Percentiles rank a stretch among this genome's conserved stretches.
phyloP scores from a whole-genome alignment of 2,329 filamentous ascomycete genomes.

The Aureobasidium sp. region DNA sequence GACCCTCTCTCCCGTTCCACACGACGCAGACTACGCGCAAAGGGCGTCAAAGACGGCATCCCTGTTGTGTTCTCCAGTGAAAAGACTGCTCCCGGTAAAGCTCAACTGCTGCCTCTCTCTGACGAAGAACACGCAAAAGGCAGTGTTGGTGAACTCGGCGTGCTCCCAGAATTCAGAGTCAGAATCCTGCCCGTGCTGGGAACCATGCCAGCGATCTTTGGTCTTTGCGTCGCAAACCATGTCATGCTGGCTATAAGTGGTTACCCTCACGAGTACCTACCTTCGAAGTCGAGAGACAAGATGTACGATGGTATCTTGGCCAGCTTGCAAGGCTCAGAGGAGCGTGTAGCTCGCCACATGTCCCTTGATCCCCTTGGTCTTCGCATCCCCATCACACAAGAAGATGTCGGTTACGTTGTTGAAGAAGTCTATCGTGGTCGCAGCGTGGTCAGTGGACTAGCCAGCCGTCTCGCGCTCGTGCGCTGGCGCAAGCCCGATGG shows the following conservation, averaged over 20 bases:
- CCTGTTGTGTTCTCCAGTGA: slow-evolving; percentile 91
- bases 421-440: slow-evolving; percentile 84
- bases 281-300: slow-evolving; percentile 77
- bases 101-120: slow-evolving; percentile 74
- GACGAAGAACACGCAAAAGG: slow-evolving; percentile 87
- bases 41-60: slow-evolving; percentile 77
- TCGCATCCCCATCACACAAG: slow-evolving; percentile 67
- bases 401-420: slow-evolving; percentile 79
- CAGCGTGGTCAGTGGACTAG: slow-evolving; percentile 74
- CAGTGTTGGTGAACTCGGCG: slow-evolving; percentile 75
- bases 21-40: slow-evolving; percentile 64
- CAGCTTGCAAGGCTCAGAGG: slow-evolving; percentile 69
- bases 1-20: slow-evolving; percentile 84
- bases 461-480: slow-evolving; percentile 70
- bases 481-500: slow-evolving; percentile 65
- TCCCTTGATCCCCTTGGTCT: slow-evolving; percentile 59
- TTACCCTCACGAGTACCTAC: slow-evolving; percentile 80
- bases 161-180: slow-evolving; percentile 86
- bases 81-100: slow-evolving; percentile 83
- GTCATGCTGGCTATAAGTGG: slow-evolving; percentile 74
- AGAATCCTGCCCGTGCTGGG: slow-evolving; percentile 92
- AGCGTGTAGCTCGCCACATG: slow-evolving; percentile 58
- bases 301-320: slow-evolving; percentile 82
- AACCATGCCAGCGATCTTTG: slow-evolving; percentile 96
- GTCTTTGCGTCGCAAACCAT: slow-evolving; percentile 85